A percentile compares a stretch with the other conserved stretches of the same genome.
These are phyloP conservation scores for Botrytis porri DNA, from an alignment of 2,329 filamentous ascomycete species.

Conservation along the genomic window DNA sequence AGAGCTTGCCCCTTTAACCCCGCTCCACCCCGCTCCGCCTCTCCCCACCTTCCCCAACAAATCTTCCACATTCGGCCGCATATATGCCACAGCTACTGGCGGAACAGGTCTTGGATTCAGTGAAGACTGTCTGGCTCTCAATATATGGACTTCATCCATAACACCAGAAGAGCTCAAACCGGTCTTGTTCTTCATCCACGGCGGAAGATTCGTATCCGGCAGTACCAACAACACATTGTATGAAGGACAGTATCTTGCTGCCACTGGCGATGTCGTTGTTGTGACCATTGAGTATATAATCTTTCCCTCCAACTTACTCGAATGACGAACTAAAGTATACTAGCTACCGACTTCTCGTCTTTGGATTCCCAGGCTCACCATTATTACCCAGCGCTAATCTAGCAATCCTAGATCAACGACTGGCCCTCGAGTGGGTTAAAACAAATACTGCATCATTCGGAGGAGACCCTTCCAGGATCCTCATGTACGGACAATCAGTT, in stretches of 20 bases:
- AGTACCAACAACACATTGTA: constrained; percentile 37
- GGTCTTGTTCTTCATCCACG: constrained; percentile 46
- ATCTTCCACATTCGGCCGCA: background rate
- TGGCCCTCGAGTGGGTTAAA: constrained; percentile 10
- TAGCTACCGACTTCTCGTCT: constrained; percentile 13
- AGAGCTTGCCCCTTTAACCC: constrained; percentile 6
- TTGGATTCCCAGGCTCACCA: constrained; percentile 41
- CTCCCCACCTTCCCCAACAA: background rate
- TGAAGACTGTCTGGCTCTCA: constrained; percentile 43
- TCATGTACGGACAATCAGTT: constrained; percentile 40
- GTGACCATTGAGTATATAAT: constrained; percentile 5
- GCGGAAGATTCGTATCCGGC: constrained; percentile 43
- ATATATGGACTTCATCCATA: constrained; percentile 41
- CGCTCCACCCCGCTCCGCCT: background rate
- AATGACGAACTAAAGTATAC: background rate
- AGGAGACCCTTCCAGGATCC: constrained; percentile 24
- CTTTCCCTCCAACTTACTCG: background rate
- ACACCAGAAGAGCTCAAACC: constrained; percentile 39
- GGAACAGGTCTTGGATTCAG: constrained; percentile 1
- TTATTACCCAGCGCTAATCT: background rate
- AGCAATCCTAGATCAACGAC: constrained; percentile 7
- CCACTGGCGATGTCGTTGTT: background rate
- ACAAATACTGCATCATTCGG: constrained; percentile 32
- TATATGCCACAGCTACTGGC: background rate
- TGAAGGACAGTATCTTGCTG: constrained; percentile 10